Percentiles rank a stretch among this genome's conserved stretches.
Conservation (phyloP, 2,329 filamentous ascomycete genomes). For the Amesomyces nigricolor region DNA sequence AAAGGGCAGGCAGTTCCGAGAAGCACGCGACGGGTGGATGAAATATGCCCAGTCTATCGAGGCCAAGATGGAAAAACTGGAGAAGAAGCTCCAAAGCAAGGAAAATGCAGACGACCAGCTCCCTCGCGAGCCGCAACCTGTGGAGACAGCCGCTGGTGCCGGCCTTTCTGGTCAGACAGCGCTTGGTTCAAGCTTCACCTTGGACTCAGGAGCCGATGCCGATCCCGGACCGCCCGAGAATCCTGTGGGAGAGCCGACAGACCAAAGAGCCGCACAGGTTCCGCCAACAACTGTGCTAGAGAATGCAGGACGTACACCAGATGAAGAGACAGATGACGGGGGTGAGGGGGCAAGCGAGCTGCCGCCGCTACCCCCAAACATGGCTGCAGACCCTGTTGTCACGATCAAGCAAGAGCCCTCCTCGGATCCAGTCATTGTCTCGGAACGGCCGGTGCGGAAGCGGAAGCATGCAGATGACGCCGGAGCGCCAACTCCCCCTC, state of each 20-base stretch:
- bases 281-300: neutral
- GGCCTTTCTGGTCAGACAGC: neutral
- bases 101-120: neutral
- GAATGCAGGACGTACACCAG: neutral
- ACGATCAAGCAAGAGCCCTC: slow-evolving; percentile 47
- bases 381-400: neutral
- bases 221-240: neutral
- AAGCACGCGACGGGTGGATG: slow-evolving; percentile 42
- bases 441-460: slow-evolving; percentile 45
- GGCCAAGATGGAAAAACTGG: slow-evolving; percentile 39
- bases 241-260: neutral
- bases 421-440: slow-evolving; percentile 50
- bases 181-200: slow-evolving; percentile 7
- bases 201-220: slow-evolving; percentile 7
- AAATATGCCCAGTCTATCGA: slow-evolving; percentile 40
- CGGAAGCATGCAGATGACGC: slow-evolving; percentile 35
- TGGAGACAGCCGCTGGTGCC: neutral
- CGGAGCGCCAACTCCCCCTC: slow-evolving; percentile 23
- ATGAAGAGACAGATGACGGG: slow-evolving; percentile 10
- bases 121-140: neutral
- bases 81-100: slow-evolving; percentile 31
- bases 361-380: slow-evolving; percentile 28
- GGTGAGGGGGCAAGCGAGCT: slow-evolving; percentile 22
- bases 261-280: slow-evolving; percentile 1
- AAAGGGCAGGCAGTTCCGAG: slow-evolving; percentile 37